Base-by-base conservation (phyloP, 1,284 basidiomycete genomes). In the Rhodofomes roseus region DNA sequence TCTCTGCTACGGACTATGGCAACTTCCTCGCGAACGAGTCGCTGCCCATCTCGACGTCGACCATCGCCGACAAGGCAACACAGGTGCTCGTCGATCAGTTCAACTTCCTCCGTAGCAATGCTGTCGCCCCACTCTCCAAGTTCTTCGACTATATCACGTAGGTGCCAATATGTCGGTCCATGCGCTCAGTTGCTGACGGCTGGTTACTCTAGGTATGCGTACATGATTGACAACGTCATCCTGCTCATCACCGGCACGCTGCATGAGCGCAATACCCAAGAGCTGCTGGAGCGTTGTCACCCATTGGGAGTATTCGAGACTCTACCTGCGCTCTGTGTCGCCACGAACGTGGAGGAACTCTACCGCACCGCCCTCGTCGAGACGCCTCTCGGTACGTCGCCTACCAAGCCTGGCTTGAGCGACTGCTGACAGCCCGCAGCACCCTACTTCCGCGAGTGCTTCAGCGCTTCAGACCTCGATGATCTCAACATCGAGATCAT, bases 201-300 rank as follows among this genome's bases (percentile, higher is more conserved):
- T 1, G n/a, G 12, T n/a, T 20, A 16, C 31, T 36, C 8, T 71
- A 95, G 93, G 48, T 97, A 97, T 73, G 93, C 89, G 29, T 99
- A 99, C 79, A 99, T 99, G 97, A 99, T 99, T 70, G 97, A 99
- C 85, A 99, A 99, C 73, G 93, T 99, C 70, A 91, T 99, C 63
- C 83, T 99, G 55, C 84, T 99, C 69, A 99, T 99, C 64, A 97
- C 97, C 20, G 97, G 97, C 39, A 99, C 96, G 1, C 78, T 99
- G 41, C 96, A 99, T 71, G 96, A 98, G 75, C 83, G 97, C 63
- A 96, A 99, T 75, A 98, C 96, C 1, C 95, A 98, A 70, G 97
- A 99, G 73, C 83, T 99, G 9, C 79, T 99, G 41, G 94, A 97
- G 68, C 86, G 97, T 53, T 99, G 97, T 78, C 97, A 99, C 71